Conservation (phyloP, 2,329 filamentous ascomycete species). For the Aspergillus transmontanensis region DNA sequence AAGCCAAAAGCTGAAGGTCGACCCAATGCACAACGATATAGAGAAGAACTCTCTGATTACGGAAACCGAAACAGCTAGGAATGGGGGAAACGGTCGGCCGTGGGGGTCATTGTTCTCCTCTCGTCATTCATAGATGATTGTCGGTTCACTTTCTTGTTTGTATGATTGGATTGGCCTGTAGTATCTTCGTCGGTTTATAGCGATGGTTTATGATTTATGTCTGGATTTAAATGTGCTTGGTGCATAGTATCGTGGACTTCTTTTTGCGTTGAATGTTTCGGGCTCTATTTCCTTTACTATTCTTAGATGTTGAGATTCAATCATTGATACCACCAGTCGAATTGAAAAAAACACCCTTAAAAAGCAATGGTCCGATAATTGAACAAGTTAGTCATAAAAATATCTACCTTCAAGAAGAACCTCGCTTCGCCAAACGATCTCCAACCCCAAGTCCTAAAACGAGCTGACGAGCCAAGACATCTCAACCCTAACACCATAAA, state of each 20-base stretch:
- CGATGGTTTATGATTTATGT: not conserved
- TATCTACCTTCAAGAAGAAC: not conserved
- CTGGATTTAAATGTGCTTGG: not conserved
- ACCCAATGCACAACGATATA: not conserved
- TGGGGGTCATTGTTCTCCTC: slow-evolving; percentile 9
- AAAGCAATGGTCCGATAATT: not conserved
- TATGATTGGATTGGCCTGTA: not conserved
- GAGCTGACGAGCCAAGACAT: not conserved
- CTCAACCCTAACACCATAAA: not conserved
- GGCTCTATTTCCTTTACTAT: not conserved
- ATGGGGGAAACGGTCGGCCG: not conserved
- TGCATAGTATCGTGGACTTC: not conserved
- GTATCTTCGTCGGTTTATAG: not conserved
- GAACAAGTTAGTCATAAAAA: not conserved
- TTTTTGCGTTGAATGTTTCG: not conserved
- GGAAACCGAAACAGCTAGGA: not conserved
- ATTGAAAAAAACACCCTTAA: not conserved
- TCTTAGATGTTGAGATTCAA: not conserved
- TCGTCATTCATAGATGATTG: not conserved
- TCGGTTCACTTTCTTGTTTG: not conserved
- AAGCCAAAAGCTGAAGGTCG: not conserved
- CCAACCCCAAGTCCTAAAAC: not conserved
- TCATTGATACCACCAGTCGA: not conserved
- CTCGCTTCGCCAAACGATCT: not conserved
- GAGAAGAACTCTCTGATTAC: slow-evolving; percentile 8